A percentile compares a stretch with the other conserved stretches of the same genome.
Conservation (phyloP, 768 basidiomycete genomes). For the Suillus variegatus region DNA sequence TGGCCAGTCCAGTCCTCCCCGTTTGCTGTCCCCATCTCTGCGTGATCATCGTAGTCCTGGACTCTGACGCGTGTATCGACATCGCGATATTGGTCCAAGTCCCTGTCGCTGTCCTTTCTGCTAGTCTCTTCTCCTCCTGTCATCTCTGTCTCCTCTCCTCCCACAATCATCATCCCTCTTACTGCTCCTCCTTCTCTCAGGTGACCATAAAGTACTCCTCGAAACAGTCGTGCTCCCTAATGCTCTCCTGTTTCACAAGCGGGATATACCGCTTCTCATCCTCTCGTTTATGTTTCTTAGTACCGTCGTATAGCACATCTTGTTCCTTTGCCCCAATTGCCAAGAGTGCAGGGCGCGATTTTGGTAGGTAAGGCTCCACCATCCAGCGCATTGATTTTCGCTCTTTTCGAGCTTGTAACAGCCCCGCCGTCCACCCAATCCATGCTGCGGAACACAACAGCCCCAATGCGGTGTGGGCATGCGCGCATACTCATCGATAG, state of each 20-base stretch:
- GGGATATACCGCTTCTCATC: slow-evolving; percentile 84
- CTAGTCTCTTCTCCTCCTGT: slow-evolving; percentile 29
- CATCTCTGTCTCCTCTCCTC: slow-evolving; percentile 18
- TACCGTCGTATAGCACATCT: slow-evolving; percentile 71
- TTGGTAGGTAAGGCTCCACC: slow-evolving; percentile 78
- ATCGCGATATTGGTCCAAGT: neutral
- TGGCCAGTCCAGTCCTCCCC: too few relatives aligned
- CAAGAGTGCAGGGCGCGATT: slow-evolving; percentile 79
- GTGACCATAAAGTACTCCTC: slow-evolving; percentile 53
- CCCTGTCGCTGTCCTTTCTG: slow-evolving; percentile 27
- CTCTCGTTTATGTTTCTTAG: slow-evolving; percentile 46
- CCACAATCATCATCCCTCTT: slow-evolving; percentile 20
- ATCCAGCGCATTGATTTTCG: slow-evolving; percentile 43
- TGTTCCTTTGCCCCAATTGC: slow-evolving; percentile 94
- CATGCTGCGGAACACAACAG: too few relatives aligned
- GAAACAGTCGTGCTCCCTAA: slow-evolving; percentile 43
- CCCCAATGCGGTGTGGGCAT: too few relatives aligned
- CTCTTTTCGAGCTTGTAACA: too few relatives aligned
- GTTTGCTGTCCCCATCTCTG: too few relatives aligned
- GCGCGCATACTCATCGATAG: too few relatives aligned
- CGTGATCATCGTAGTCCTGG: too few relatives aligned
- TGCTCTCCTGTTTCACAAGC: slow-evolving; percentile 68
- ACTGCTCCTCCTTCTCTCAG: slow-evolving; percentile 26
- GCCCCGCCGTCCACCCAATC: too few relatives aligned
- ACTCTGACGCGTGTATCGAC: too few relatives aligned